phyloP scores from a whole-genome alignment of 768 basidiomycete genomes.

The Naganishia vaughanmartiniae region DNA sequence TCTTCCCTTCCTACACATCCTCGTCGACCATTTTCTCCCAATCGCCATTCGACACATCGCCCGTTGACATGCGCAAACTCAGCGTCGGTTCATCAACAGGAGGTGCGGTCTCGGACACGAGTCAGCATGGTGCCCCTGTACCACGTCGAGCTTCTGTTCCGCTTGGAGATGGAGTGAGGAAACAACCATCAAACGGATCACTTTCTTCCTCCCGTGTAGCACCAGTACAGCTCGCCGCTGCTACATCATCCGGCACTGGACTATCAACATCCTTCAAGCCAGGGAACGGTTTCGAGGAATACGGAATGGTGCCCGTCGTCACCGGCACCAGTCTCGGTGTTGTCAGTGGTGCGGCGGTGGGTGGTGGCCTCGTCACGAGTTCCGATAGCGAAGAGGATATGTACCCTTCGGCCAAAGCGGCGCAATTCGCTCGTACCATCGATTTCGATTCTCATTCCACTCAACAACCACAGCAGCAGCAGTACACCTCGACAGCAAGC shows the following conservation, averaged over 20 bases:
- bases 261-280: neutral
- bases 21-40: neutral
- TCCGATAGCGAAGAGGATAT: constrained; percentile 13
- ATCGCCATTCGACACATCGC: neutral
- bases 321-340: neutral
- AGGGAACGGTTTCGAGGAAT: constrained; percentile 15
- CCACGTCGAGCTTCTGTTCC: neutral
- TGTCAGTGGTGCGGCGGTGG: neutral
- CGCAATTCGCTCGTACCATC: neutral
- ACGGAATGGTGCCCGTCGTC: constrained; percentile 17
- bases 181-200: neutral
- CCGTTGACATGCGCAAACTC: neutral
- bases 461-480: neutral
- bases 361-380: constrained; percentile 9
- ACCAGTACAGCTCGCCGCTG: neutral
- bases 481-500: neutral
- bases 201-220: neutral
- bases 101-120: neutral
- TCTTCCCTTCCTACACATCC: neutral
- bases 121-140: neutral
- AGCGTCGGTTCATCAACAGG: neutral
- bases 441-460: neutral
- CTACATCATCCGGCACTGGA: neutral
- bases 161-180: neutral
- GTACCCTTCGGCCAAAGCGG: neutral